These are phyloP conservation scores for Monilinia fructicola DNA, from an alignment of 2,329 filamentous ascomycete genomes.

Conservation along the genomic window DNA sequence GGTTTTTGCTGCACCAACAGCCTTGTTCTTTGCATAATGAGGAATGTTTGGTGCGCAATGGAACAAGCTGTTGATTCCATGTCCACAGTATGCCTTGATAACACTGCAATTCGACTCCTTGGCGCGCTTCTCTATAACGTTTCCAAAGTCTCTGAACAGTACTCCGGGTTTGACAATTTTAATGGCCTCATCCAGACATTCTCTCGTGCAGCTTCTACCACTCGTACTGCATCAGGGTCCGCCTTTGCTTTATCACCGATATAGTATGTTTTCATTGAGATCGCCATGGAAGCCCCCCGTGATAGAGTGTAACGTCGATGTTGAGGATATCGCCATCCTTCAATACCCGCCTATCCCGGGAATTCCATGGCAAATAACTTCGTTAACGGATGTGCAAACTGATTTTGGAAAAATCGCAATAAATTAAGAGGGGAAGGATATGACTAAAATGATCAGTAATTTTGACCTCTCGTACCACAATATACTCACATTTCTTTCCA, in stretches of 20 bases:
- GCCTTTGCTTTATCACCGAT: slow-evolving; percentile 84
- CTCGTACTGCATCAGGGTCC: slow-evolving; percentile 82
- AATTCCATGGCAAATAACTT: slow-evolving; percentile 98
- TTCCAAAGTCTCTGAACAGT: slow-evolving; percentile 88
- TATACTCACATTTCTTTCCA: slow-evolving; percentile 79
- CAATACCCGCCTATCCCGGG: slow-evolving; percentile 84
- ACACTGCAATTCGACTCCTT: slow-evolving; percentile 84
- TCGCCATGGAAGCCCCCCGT: slow-evolving; percentile 95
- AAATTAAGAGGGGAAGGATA: slow-evolving; percentile 97
- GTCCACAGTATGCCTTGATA: slow-evolving; percentile 93
- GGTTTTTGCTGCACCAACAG: slow-evolving; percentile 91
- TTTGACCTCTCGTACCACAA: neutral
- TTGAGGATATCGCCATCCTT: slow-evolving; percentile 95
- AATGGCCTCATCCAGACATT: slow-evolving; percentile 89
- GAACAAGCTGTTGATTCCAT: slow-evolving; percentile 92
- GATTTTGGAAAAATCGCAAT: slow-evolving; percentile 98
- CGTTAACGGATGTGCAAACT: slow-evolving; percentile 92
- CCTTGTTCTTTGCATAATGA: slow-evolving; percentile 98
- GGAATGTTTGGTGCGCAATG: slow-evolving; percentile 92
- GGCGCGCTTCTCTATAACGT: slow-evolving; percentile 92
- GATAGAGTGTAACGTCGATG: slow-evolving; percentile 92
- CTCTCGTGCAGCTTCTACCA: slow-evolving; percentile 89
- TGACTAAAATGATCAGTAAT: slow-evolving; percentile 55
- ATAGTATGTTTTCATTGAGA: slow-evolving; percentile 97
- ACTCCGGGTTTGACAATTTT: slow-evolving; percentile 90